phyloP scores from a whole-genome alignment of 176 grass and related monocot species.

The Hordeum marinum region DNA sequence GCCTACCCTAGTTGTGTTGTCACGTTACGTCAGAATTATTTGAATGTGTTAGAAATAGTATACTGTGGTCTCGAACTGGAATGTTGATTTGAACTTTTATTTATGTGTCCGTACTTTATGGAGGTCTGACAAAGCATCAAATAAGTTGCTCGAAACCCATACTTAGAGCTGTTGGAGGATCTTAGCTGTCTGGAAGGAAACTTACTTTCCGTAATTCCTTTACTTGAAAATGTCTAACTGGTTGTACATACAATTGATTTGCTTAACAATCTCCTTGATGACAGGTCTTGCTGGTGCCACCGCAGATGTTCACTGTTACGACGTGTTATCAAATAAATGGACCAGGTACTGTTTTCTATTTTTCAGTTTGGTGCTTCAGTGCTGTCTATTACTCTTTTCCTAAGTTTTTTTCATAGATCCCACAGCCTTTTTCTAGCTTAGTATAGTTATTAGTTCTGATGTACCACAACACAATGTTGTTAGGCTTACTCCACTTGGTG shows the following conservation, averaged over 20 bases:
- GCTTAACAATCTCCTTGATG: slow-evolving; percentile 30
- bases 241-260: neutral
- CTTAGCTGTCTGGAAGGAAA: neutral
- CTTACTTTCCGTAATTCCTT: neutral
- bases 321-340: slow-evolving; percentile 91
- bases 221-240: neutral
- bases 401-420: neutral
- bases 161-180: neutral
- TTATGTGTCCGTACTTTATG: neutral
- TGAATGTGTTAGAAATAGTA: neutral
- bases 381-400: neutral
- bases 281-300: slow-evolving; percentile 94
- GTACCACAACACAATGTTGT: slow-evolving; percentile 10
- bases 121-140: neutral
- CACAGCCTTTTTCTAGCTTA: neutral
- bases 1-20: neutral
- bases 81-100: neutral
- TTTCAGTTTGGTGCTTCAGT: neutral
- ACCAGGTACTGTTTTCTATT: slow-evolving; percentile 55
- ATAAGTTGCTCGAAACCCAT: neutral
- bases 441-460: slow-evolving; percentile 8
- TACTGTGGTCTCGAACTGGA: neutral
- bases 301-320: slow-evolving; percentile 90
- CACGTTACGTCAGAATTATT: neutral
- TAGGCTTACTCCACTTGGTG: slow-evolving; percentile 90